Evolutionary conservation across 352 stramenopile genomes (phyloP), one percentile per base, ranked within the genome.

Genomic region (Globisporangium irregulare): DNA sequence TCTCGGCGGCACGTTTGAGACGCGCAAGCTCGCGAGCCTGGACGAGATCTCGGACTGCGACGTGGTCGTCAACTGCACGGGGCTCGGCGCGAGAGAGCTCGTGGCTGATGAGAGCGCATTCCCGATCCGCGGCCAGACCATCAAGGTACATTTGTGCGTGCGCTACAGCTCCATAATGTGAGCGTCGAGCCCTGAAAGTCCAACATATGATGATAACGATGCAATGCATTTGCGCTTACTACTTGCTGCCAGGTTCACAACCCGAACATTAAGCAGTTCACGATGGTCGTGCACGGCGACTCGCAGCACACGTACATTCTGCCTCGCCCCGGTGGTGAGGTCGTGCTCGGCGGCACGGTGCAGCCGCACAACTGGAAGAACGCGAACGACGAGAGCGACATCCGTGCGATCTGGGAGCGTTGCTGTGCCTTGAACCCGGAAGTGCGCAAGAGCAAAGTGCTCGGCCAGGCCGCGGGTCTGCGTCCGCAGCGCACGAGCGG

Each of bases 281-380:
- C 67, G 62, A 84, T 86, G 54, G 70, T 75, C 46, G 73, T 90
- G 27, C 69, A 82, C 59, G 48, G 53, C 3, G 70, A 89, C 48
- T 73, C 71, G 29, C 68, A 73, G 8, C 83, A 90, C 71, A 89
- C 84, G 67, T 92, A 91, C 72, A 81, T 92, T 43, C 78, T 92
- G 46, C 84, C 82, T 2, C 82, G 84, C 2, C 82, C 84, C 0
- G 58, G 74, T 14, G 82, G 82, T 32, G 82, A 92, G 51, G 73
- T 92, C 48, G 76, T 91, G 27, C 62, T 92, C 10, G 84, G 84
- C 20, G 84, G 84, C 46, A 92, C 84, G 0, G 80, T 89, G 22
- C 79, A 92, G 69, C 72, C 76, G 2, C 71, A 90, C 71, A 87
- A 91, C 65, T 87, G 79, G 78, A 78, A 65, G 25, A 71, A 38